Conservation (phyloP, 371 early-diverging fungal species). For the Haplosporangium sp. region DNA sequence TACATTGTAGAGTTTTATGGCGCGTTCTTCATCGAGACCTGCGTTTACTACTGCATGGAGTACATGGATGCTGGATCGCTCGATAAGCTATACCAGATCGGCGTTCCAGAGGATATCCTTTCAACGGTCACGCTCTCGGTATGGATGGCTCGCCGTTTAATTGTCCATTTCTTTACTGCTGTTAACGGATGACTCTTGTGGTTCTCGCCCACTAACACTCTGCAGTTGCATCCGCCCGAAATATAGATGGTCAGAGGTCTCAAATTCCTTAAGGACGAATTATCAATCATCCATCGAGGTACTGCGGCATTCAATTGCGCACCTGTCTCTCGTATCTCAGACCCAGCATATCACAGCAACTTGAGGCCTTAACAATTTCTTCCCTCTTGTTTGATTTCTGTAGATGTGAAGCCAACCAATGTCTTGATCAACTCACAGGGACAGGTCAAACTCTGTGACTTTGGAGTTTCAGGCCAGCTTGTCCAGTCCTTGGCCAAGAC, state of each 20-base stretch:
- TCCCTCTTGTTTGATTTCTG: neutral
- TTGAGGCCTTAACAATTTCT: no score
- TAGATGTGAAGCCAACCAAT: slow-evolving; percentile 96
- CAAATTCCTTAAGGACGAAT: slow-evolving; percentile 88
- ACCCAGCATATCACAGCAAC: neutral
- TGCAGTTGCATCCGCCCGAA: neutral
- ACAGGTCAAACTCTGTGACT: slow-evolving; percentile 95
- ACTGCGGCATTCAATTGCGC: neutral
- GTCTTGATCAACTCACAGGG: slow-evolving; percentile 87
- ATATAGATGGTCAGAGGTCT: slow-evolving; percentile 87
- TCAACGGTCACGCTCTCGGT: slow-evolving; percentile 82
- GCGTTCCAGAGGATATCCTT: slow-evolving; percentile 87
- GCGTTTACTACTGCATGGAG: slow-evolving; percentile 95
- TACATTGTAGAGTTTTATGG: slow-evolving; percentile 97
- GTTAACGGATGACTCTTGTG: neutral
- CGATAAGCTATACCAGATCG: slow-evolving; percentile 85
- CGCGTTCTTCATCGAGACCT: slow-evolving; percentile 96
- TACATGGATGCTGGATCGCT: slow-evolving; percentile 96
- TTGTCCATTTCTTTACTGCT: neutral
- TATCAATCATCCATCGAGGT: slow-evolving; percentile 91
- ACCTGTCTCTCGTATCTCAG: neutral
- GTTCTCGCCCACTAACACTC: slow-evolving; percentile 8
- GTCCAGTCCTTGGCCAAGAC: slow-evolving; percentile 93
- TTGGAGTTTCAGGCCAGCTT: slow-evolving; percentile 90
- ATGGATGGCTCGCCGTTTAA: slow-evolving; percentile 9